Evolutionary conservation across 192 early-diverging fungal species (phyloP).

Genomic region (Coemansia sp.): DNA sequence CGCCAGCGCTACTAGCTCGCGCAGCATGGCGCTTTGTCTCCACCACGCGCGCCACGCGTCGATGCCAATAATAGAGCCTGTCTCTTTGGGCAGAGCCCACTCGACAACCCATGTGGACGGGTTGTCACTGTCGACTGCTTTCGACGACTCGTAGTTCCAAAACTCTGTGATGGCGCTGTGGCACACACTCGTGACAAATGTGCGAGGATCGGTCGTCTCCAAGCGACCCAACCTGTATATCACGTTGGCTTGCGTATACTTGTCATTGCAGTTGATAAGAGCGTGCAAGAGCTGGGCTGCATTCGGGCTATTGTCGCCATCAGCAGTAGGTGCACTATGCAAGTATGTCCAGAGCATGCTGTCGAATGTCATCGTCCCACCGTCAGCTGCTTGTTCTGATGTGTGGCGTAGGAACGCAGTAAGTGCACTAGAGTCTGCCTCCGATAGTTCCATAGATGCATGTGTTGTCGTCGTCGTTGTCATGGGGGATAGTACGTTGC

Average conservation of each 20-base stretch:
- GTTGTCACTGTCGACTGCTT: neutral
- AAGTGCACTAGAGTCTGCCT: constrained; percentile 2
- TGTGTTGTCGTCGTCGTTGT: neutral
- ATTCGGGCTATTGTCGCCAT: neutral
- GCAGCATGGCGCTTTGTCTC: constrained; percentile 14
- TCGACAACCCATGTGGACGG: constrained; percentile 8
- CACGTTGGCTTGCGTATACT: neutral
- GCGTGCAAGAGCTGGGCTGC: neutral
- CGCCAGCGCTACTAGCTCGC: constrained; percentile 27
- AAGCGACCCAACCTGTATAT: neutral
- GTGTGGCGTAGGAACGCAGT: neutral
- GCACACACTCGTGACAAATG: constrained; percentile 14
- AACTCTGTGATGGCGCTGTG: constrained; percentile 6
- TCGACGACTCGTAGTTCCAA: constrained; percentile 8
- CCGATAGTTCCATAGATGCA: neutral
- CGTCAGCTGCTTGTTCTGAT: neutral
- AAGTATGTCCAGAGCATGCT: neutral
- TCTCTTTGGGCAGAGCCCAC: constrained; percentile 7
- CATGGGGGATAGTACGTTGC: constrained; percentile 4
- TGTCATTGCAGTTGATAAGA: neutral
- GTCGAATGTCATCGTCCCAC: neutral
- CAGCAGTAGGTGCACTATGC: neutral
- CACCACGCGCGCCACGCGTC: constrained; percentile 35
- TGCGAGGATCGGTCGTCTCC: neutral
- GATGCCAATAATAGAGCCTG: neutral